Conservation (phyloP, 257 asterid genomes). For the Capsicum pubescens region DNA sequence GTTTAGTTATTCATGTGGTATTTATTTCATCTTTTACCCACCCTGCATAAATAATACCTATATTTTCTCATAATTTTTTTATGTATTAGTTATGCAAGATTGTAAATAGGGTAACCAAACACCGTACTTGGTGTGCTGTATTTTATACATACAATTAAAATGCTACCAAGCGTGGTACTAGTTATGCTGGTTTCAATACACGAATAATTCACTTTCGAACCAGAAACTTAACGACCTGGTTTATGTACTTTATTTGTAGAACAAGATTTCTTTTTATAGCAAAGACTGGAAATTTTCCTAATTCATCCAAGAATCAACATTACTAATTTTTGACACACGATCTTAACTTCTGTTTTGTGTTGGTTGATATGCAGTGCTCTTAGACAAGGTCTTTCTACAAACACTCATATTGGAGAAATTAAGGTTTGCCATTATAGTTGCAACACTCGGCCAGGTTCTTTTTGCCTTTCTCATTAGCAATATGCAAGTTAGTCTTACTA, state of each 20-base stretch:
- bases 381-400: slow-evolving; percentile 85
- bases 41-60: no score
- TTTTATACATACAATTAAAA: no score
- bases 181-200: not conserved
- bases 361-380: slow-evolving; percentile 65
- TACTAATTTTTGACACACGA: not conserved
- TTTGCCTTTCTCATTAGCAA: slow-evolving; percentile 92
- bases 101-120: no score
- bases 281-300: not conserved
- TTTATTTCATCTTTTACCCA: not conserved
- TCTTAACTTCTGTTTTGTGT: not conserved
- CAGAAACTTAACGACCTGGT: not conserved
- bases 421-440: slow-evolving; percentile 68
- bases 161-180: no score
- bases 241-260: not conserved
- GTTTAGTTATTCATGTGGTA: not conserved
- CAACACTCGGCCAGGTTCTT: slow-evolving; percentile 78
- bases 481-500: slow-evolving; percentile 71
- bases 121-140: no score
- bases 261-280: not conserved
- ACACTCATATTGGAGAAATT: slow-evolving; percentile 86
- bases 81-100: no score
- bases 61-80: no score
- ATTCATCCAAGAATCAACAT: not conserved
- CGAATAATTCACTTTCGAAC: not conserved